Percentiles rank a stretch among this genome's conserved stretches.
Conservation (phyloP, 148 eudicot genomes). For the Fallopia convolvulus region DNA sequence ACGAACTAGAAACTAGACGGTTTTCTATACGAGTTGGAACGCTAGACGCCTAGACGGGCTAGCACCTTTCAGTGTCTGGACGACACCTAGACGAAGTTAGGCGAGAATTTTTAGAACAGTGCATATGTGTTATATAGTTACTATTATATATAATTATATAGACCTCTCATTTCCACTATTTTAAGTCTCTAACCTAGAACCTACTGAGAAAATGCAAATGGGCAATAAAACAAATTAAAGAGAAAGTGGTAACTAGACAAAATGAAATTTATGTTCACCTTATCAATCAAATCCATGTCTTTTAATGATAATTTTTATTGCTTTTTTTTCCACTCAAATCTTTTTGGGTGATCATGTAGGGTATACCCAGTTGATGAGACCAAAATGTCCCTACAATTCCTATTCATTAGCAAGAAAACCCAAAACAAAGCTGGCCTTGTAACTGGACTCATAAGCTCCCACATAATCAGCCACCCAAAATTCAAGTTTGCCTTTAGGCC, state of each 20-base stretch:
- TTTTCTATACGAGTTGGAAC: too few species aligned
- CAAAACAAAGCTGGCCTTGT: conserved; percentile 42
- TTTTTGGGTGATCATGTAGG: conserved; percentile 8
- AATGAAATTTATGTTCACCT: background rate
- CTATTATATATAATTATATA: background rate
- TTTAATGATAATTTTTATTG: background rate
- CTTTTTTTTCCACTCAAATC: background rate
- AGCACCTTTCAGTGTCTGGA: too few species aligned
- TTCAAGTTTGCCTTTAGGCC: conserved; percentile 47
- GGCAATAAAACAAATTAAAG: too few species aligned
- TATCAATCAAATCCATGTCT: background rate
- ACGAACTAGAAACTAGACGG: too few species aligned
- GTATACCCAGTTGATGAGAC: conserved; percentile 10
- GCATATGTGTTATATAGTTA: background rate
- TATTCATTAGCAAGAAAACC: conserved; percentile 51
- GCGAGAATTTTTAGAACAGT: too few species aligned
- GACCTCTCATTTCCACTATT: background rate
- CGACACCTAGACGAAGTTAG: too few species aligned
- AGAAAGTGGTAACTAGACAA: background rate
- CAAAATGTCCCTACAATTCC: conserved; percentile 44
- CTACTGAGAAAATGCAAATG: background rate
- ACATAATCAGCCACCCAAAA: conserved; percentile 27
- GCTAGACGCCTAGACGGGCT: too few species aligned
- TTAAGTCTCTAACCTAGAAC: background rate
- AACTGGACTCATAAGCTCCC: conserved; percentile 58